Conservation (phyloP, 1,284 basidiomycete species). For the Sanghuangporus sanghuang region DNA sequence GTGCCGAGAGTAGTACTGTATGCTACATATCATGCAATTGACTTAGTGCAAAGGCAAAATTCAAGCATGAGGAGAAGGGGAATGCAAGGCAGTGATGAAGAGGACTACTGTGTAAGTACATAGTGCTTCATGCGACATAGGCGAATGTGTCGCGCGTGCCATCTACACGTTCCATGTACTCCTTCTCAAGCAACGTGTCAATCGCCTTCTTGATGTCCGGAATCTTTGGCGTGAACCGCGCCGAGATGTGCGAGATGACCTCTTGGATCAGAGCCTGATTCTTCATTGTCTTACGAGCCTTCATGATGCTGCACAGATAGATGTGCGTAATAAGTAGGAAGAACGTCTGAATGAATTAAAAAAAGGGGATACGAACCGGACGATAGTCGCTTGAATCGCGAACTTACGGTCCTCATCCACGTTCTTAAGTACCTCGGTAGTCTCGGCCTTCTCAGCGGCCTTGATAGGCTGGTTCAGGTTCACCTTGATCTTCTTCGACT, state of each 20-base stretch:
- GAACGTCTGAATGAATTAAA: neutral
- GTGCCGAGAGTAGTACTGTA: neutral
- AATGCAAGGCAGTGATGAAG: neutral
- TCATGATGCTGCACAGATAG: constrained; percentile 75
- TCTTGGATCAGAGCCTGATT: constrained; percentile 93
- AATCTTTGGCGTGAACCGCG: constrained; percentile 86
- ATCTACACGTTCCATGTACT: constrained; percentile 92
- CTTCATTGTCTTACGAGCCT: constrained; percentile 96
- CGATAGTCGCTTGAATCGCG: constrained; percentile 96
- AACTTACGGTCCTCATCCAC: constrained; percentile 98
- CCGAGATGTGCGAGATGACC: constrained; percentile 87
- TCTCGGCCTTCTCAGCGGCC: constrained; percentile 91
- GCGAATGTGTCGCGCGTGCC: constrained; percentile 76
- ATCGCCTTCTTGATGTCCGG: constrained; percentile 97
- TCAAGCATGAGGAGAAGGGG: neutral
- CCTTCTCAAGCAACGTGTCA: constrained; percentile 94
- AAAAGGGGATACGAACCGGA: constrained; percentile 54
- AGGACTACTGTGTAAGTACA: neutral
- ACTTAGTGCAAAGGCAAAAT: neutral
- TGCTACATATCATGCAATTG: neutral
- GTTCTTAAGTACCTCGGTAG: constrained; percentile 86
- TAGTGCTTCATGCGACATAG: constrained; percentile 54
- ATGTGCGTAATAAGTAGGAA: neutral
- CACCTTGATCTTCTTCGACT: constrained; percentile 95
- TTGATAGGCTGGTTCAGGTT: constrained; percentile 94